Percentiles rank a stretch among this genome's conserved stretches.
Evolutionary conservation across 2,329 filamentous ascomycete species (phyloP).

Genomic region (Claviceps sp.): DNA sequence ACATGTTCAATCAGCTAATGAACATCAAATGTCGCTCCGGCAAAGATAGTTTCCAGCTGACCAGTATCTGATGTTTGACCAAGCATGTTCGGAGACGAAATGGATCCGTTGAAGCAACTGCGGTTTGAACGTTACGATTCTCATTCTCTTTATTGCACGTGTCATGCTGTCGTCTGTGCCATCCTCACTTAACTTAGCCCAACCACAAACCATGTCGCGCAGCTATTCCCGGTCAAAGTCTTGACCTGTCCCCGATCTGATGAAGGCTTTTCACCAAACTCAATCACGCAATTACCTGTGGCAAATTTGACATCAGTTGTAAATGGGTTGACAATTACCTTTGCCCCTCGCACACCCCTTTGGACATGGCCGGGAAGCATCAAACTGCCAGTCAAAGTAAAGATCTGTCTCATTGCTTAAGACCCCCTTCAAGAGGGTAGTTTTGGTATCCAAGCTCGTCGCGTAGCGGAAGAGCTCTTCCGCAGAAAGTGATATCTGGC

Average conservation of each 20-base stretch:
- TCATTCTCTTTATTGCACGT: too few species aligned
- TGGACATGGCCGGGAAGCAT: conserved; percentile 11
- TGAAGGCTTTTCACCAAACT: not conserved
- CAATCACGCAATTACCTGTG: not conserved
- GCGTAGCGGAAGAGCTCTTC: conserved; percentile 28
- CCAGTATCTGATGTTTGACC: too few species aligned
- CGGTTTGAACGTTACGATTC: too few species aligned
- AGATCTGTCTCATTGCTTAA: conserved; percentile 39
- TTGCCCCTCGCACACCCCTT: conserved; percentile 1
- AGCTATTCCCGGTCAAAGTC: not conserved
- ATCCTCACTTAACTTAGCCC: too few species aligned
- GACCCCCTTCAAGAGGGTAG: conserved; percentile 29
- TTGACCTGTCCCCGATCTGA: not conserved
- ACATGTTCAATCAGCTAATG: too few species aligned
- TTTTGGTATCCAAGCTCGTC: conserved; percentile 24
- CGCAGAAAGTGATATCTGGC: conserved; percentile 33
- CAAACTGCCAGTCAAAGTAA: conserved; percentile 41
- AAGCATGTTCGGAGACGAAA: too few species aligned
- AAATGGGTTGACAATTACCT: not conserved
- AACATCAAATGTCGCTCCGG: too few species aligned
- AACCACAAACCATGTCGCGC: not conserved
- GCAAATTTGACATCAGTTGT: not conserved
- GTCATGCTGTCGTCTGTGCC: too few species aligned
- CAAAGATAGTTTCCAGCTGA: too few species aligned
- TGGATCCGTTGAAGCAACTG: too few species aligned